Percentiles rank a stretch among this genome's conserved stretches.
These are phyloP conservation scores for Trypanosoma caninum DNA, from an alignment of 208 protist species.

Conservation along the genomic window DNA sequence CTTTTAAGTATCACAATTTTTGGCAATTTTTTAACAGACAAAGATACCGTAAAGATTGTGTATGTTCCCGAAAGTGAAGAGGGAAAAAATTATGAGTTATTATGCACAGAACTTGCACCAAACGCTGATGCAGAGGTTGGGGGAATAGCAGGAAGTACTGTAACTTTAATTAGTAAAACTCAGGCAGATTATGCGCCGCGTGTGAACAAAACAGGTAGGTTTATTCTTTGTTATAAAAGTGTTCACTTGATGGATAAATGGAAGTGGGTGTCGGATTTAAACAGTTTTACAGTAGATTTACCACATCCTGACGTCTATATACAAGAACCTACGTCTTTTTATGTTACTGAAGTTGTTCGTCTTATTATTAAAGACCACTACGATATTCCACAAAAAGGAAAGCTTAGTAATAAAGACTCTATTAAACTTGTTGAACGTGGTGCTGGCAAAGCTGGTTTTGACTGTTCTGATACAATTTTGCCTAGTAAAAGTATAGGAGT, in stretches of 20 bases:
- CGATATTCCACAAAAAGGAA: slow-evolving; percentile 21
- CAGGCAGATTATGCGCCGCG: slow-evolving; percentile 63
- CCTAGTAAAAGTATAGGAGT: slow-evolving; percentile 40
- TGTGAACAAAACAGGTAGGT: slow-evolving; percentile 62
- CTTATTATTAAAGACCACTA: slow-evolving; percentile 52
- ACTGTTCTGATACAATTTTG: slow-evolving; percentile 41
- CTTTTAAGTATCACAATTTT: slow-evolving; percentile 56
- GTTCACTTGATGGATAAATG: slow-evolving; percentile 36
- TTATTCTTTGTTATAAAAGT: slow-evolving; percentile 86
- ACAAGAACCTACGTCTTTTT: slow-evolving; percentile 39
- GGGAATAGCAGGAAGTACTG: slow-evolving; percentile 38
- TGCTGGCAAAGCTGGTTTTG: slow-evolving; percentile 34
- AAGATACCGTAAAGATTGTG: slow-evolving; percentile 80
- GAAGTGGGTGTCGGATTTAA: slow-evolving; percentile 50
- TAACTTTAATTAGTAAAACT: slow-evolving; percentile 36
- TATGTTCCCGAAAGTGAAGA: slow-evolving; percentile 27
- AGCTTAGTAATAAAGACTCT: slow-evolving; percentile 34
- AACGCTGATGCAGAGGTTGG: slow-evolving; percentile 62
- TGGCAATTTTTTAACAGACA: slow-evolving; percentile 56
- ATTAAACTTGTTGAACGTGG: slow-evolving; percentile 50
- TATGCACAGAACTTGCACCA: slow-evolving; percentile 45
- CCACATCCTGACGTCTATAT: slow-evolving; percentile 60
- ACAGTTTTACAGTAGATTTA: slow-evolving; percentile 57
- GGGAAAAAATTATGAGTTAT: slow-evolving; percentile 21
- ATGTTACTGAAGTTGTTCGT: slow-evolving; percentile 46